Base-by-base conservation (phyloP, 495 filamentous ascomycete species). In the Collariella sp. region DNA sequence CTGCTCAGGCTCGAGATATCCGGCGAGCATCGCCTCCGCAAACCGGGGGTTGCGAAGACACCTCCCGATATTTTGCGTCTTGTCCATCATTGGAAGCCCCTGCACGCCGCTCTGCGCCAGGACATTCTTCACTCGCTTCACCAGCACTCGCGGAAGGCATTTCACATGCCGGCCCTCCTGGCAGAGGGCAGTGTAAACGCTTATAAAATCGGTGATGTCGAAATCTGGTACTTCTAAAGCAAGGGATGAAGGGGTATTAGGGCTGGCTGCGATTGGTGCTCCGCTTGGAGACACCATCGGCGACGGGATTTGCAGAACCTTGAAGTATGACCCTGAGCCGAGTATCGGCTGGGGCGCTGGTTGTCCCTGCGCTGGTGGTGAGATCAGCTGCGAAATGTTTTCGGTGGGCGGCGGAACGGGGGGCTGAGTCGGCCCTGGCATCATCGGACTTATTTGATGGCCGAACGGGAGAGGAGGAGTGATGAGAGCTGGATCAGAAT, bases 21-120 rank as follows among this genome's bases (percentile, higher is more conserved):
- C 60, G 13, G 61, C 23, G 3, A 67, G 54, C 45, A 67, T 38
- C 9, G 60, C 65, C 46, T 67, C 63, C 20, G 56, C 58, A 35
- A 65, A 60, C 34, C 62, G 35, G 4, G 33, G 20, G n/a, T 60
- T 45, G 15, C 33, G 44, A 5, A 43, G 18, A 44, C 7, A 46
- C 12, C 40, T 49, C 6, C 23, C 7, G 18, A 65, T 10, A 24
- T 43, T 26, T 24, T 58, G 62, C n/a, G 62, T 24, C 23, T 64
- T 60, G 36, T 60, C 59, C 51, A 60, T 39, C 40, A 46, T 44
- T 5, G 56, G 62, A 13, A 64, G 50, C 15, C n/a, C 12, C 41
- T 36, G 51, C 1, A 20, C 12, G 6, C 40, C 51, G 12, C 41
- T 20, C 13, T 18, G 24, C 2, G 11, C 16, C 24, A 41, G n/a